These are phyloP conservation scores for Stereocaulon alpinum DNA, from an alignment of 495 filamentous ascomycete genomes.

Conservation along the genomic window DNA sequence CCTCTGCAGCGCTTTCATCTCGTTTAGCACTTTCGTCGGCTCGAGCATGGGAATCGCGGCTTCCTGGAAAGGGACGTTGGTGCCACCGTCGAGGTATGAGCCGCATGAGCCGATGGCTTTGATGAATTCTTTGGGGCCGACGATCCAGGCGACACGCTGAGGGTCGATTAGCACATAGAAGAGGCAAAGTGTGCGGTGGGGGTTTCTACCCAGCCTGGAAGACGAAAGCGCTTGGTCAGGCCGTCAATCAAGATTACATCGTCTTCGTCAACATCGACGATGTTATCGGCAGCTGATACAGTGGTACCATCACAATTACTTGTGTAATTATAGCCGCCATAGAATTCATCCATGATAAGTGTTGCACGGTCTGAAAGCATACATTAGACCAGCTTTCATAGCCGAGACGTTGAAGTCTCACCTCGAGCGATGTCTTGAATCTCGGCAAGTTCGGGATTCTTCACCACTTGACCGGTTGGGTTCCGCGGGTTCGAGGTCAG, in stretches of 20 bases:
- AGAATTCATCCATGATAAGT: slow-evolving; percentile 93
- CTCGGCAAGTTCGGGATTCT: slow-evolving; percentile 67
- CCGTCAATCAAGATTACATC: slow-evolving; percentile 92
- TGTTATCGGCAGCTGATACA: slow-evolving; percentile 76
- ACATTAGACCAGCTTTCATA: neutral
- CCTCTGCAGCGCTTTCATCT: slow-evolving; percentile 79
- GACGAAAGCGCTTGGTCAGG: slow-evolving; percentile 90
- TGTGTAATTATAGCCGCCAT: slow-evolving; percentile 91
- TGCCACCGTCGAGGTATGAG: slow-evolving; percentile 90
- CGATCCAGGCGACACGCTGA: slow-evolving; percentile 78
- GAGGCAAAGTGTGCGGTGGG: neutral
- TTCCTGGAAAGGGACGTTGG: slow-evolving; percentile 92
- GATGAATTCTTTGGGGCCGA: slow-evolving; percentile 95
- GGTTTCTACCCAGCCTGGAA: slow-evolving; percentile 68
- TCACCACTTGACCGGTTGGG: slow-evolving; percentile 80
- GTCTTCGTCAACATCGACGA: slow-evolving; percentile 59
- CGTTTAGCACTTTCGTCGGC: slow-evolving; percentile 61
- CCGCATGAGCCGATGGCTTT: slow-evolving; percentile 87
- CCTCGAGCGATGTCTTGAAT: slow-evolving; percentile 86
- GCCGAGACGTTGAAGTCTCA: neutral
- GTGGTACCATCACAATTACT: slow-evolving; percentile 80
- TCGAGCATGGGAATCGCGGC: slow-evolving; percentile 88
- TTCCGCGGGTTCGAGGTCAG: slow-evolving; percentile 95
- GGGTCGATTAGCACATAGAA: neutral
- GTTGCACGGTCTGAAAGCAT: slow-evolving; percentile 11